Evolutionary conservation across 2,329 filamentous ascomycete species (phyloP), one percentile per base, ranked within the genome.

Genomic region (Alternaria ethzedia): DNA sequence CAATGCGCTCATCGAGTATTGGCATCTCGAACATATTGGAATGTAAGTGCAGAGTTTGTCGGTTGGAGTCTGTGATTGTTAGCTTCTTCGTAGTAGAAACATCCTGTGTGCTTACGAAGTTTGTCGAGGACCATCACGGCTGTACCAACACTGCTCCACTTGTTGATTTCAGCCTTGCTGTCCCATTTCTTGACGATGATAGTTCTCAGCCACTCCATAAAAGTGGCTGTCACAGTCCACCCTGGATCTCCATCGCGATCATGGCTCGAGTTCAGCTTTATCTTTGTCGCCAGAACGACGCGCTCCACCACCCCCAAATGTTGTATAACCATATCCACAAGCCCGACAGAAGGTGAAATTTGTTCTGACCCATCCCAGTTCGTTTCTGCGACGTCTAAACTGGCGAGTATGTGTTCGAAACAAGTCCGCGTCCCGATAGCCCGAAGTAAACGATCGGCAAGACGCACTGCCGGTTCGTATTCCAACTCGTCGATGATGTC

Each of bases 171-270:
- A 2, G 91, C 86, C 58, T 87, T 87, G 0, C 93, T 92, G 73
- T 95, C 87, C 94, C 94, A 97, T 65, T 92, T 89, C 59, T 89
- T 88, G 47, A 96, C 81, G 73, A 97, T 87, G 1, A 96, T 86
- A 0, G 90, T 89, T 63, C 91, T 86, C 20, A 91, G 87, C 91
- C 90, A 94, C 71, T 93, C 91, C 25, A 93, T 79, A 6, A 80
- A 77, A 1, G 75, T 74, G 8, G 77, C 69, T 15, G 76, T 76
- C 2, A 79, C 68, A 6, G 76, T 79, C 78, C 78, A 79, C 5
- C 77, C 77, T 6, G 77, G 78, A 47, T 79, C 77, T 8, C 71
- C 69, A 10, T 59, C 50, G 4, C 51, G 25, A 13, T 59, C 67
- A 8, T 60, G 60, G 12, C 54, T 62, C 6, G 65, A 50, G 10